Conservation (phyloP, 331 rosid species). For the Malus hybrid region DNA sequence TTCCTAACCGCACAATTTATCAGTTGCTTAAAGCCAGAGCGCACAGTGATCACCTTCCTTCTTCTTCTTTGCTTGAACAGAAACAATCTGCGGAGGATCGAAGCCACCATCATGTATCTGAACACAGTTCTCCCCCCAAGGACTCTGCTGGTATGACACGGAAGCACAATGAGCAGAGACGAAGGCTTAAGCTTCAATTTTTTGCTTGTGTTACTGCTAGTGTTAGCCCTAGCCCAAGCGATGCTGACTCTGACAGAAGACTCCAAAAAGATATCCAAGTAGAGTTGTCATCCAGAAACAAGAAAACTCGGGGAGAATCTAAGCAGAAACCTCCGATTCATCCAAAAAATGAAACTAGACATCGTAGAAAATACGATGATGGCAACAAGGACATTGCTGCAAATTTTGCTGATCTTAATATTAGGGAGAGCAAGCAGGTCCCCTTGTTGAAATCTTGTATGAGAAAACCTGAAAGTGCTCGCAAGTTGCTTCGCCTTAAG, state of each 20-base stretch:
- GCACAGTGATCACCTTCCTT: neutral
- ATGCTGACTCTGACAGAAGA: neutral
- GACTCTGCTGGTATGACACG: constrained; percentile 17
- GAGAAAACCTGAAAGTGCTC: constrained; percentile 32
- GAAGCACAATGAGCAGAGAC: constrained; percentile 10
- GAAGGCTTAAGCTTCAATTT: neutral
- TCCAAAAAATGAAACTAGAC: neutral
- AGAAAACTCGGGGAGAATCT: neutral
- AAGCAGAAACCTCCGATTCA: neutral
- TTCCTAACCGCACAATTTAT: constrained; percentile 52
- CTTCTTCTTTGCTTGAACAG: neutral
- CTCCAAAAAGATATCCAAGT: neutral
- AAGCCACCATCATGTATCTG: neutral
- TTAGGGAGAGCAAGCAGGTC: neutral
- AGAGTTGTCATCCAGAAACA: neutral
- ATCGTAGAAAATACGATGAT: neutral
- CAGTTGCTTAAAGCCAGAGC: constrained; percentile 34
- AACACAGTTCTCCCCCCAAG: neutral
- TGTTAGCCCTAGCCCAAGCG: neutral
- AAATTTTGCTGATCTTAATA: neutral
- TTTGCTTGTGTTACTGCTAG: neutral
- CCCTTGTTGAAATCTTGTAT: constrained; percentile 36
- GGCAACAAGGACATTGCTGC: neutral
- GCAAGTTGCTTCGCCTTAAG: constrained; percentile 21
- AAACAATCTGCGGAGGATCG: neutral